Conservation (phyloP, 1,284 basidiomycete genomes). For the Porogramme epimiltina region DNA sequence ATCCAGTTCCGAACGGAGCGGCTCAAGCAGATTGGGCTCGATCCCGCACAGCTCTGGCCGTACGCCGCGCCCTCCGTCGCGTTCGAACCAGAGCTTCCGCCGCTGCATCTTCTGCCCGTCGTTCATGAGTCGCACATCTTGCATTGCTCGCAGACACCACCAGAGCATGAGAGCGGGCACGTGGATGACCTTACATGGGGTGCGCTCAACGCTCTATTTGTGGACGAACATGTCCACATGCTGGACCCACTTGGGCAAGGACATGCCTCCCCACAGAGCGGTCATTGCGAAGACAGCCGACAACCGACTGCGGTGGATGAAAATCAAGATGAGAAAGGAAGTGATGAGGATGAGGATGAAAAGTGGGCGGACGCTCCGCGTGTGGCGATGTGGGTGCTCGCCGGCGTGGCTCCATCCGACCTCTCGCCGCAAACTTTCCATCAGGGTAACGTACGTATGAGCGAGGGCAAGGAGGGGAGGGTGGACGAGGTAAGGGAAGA, state of each 20-base stretch:
- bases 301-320: no score
- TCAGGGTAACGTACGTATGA: conserved; percentile 1
- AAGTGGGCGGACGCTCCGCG: conserved; percentile 5
- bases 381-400: conserved; percentile 13
- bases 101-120: background rate
- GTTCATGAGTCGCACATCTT: conserved; percentile 13
- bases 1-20: conserved; percentile 42
- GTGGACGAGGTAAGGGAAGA: conserved; percentile 51
- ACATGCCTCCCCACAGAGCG: no score
- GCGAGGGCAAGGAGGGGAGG: background rate
- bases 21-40: conserved; percentile 50
- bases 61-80: conserved; percentile 2
- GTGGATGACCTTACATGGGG: conserved; percentile 7
- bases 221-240: background rate
- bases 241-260: background rate
- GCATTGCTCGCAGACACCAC: conserved; percentile 15
- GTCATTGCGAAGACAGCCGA: no score
- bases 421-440: background rate
- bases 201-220: background rate
- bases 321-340: no score
- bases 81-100: conserved; percentile 5
- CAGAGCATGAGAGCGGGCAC: conserved; percentile 9
- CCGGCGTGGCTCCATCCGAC: conserved; percentile 3
- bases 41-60: conserved; percentile 40
- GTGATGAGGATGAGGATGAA: no score